Percentiles rank a stretch among this genome's conserved stretches.
Evolutionary conservation across 2,329 filamentous ascomycete species (phyloP).

Genomic region (Rhynchosporium agropyri): DNA sequence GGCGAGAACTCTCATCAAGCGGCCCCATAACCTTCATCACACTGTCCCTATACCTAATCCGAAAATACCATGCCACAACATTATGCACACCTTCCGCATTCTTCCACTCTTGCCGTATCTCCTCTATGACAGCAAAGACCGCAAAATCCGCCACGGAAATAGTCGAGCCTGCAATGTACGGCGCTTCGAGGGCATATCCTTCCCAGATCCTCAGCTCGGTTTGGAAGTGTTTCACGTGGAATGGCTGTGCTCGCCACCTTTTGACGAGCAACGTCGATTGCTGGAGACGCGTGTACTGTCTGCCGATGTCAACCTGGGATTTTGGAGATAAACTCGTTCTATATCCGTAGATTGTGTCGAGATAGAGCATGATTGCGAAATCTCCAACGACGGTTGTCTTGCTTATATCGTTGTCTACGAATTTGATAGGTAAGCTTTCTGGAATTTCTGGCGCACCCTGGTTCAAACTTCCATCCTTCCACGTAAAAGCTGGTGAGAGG

Average conservation of each 20-base stretch:
- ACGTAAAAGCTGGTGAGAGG: constrained; percentile 37
- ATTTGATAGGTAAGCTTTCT: constrained; percentile 48
- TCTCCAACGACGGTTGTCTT: constrained; percentile 54
- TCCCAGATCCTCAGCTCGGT: constrained; percentile 40
- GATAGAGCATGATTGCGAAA: constrained; percentile 59
- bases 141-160: constrained; percentile 57
- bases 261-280: constrained; percentile 31
- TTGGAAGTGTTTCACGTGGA: constrained; percentile 32
- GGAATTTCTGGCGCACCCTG: constrained; percentile 27
- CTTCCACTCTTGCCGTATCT: constrained; percentile 46
- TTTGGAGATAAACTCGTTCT: not conserved
- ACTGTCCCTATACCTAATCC: constrained; percentile 29
- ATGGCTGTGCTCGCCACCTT: constrained; percentile 34
- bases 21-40: constrained; percentile 27
- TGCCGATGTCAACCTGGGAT: constrained; percentile 34
- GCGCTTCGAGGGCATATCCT: constrained; percentile 26
- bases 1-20: constrained; percentile 13
- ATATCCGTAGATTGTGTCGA: constrained; percentile 56
- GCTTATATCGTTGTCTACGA: constrained; percentile 56
- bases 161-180: constrained; percentile 50
- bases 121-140: constrained; percentile 58
- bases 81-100: constrained; percentile 40
- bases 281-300: constrained; percentile 36
- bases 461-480: constrained; percentile 35
- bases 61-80: constrained; percentile 32